phyloP scores from a whole-genome alignment of 768 basidiomycete genomes.

The Kwoniella dejecticola region DNA sequence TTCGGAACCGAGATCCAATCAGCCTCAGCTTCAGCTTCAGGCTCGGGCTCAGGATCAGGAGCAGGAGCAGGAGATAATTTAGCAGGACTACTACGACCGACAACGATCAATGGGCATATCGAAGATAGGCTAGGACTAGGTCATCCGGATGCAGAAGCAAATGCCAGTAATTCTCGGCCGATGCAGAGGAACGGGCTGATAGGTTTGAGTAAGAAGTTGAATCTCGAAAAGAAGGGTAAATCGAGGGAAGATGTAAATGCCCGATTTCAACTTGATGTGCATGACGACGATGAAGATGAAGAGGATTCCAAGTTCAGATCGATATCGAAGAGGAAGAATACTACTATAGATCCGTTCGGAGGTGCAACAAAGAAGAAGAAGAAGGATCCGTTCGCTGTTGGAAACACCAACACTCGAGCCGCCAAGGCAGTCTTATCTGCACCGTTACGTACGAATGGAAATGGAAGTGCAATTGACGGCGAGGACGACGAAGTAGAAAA shows the following conservation, averaged over 20 bases:
- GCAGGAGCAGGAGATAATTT: too few species aligned
- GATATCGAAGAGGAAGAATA: conserved; percentile 27
- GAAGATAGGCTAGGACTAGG: conserved; percentile 37
- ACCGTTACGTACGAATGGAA: background rate
- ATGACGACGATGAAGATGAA: conserved; percentile 34
- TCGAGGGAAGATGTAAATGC: conserved; percentile 12
- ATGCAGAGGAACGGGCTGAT: conserved; percentile 6
- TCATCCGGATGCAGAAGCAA: conserved; percentile 30
- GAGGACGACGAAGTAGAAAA: background rate
- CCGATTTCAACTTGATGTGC: background rate
- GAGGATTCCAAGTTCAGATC: conserved; percentile 28
- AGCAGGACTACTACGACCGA: background rate
- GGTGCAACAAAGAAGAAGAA: conserved; percentile 30
- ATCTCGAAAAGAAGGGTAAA: conserved; percentile 12
- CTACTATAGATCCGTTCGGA: background rate
- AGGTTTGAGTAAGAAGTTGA: conserved; percentile 12
- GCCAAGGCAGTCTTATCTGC: too few species aligned
- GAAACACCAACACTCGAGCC: background rate
- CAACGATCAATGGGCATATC: background rate
- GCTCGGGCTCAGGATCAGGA: too few species aligned
- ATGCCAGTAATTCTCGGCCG: background rate
- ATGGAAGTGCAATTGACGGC: background rate
- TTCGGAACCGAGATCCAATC: conserved; percentile 21
- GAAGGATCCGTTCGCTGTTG: conserved; percentile 16
- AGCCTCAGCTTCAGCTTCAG: background rate